These are phyloP conservation scores for Dunaliella salina DNA, from an alignment of 163 green algal genomes.

Conservation along the genomic window DNA sequence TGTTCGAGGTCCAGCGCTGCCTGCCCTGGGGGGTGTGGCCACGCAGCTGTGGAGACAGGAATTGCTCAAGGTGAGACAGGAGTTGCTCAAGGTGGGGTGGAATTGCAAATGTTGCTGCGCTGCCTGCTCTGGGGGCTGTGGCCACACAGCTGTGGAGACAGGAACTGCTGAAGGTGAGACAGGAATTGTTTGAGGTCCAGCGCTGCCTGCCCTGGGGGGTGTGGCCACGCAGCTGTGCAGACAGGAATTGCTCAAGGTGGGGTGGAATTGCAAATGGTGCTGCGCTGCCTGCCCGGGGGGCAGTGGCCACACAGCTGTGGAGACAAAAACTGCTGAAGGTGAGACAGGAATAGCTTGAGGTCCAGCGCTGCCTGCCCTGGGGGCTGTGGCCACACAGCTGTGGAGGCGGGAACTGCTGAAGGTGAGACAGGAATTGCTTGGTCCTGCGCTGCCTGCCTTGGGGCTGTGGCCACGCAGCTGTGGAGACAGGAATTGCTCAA, in stretches of 20 bases:
- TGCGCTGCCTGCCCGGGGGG: neutral
- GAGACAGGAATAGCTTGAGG: too few relatives aligned
- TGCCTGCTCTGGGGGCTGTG: too few relatives aligned
- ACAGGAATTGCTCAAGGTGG: neutral
- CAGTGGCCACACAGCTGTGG: neutral
- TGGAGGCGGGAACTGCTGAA: neutral
- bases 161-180: too few relatives aligned
- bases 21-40: neutral
- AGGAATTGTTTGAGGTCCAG: too few relatives aligned
- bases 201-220: neutral
- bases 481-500: neutral
- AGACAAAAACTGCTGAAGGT: neutral
- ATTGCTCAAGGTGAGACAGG: too few relatives aligned
- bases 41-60: neutral
- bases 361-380: neutral
- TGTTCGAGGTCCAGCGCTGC: neutral
- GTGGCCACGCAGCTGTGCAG: neutral
- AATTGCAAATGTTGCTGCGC: neutral
- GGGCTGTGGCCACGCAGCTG: neutral
- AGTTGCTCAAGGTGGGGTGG: too few relatives aligned
- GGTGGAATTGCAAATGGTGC: too few relatives aligned
- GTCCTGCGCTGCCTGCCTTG: neutral
- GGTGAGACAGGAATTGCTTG: too few relatives aligned
- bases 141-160: too few relatives aligned
- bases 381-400: neutral